Base-by-base conservation (phyloP, 768 basidiomycete species). In the Cyathus striatus region DNA sequence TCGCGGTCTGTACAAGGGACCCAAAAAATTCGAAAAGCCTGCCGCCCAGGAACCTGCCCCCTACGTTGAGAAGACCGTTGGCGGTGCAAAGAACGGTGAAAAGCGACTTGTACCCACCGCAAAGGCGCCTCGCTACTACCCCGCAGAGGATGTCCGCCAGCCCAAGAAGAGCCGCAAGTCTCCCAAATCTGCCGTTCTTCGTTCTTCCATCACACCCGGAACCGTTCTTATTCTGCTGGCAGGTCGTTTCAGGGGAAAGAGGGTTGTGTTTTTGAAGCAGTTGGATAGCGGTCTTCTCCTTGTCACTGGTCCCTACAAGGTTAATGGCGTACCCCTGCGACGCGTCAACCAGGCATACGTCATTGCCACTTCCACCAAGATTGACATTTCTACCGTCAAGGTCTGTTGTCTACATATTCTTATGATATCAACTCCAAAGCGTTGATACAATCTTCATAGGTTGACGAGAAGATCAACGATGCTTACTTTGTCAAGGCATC, bases 311-410 rank as follows among this genome's bases (percentile, higher is more conserved):
- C 96, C 96, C 38, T 97, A 81, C 82, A 95, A 92, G 79, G 65
- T 98, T 65, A 99, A 99, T 69, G 96, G 96, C 63, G 95, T 99
- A 36, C 96, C 96, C 55, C 78, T 99, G 64, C 81, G 94, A 65
- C 83, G 96, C 65, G 93, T 99, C 47, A 95, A 93, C 76, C 95
- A 97, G 75, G 92, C 96, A 43, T 99, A 99, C 64, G 92, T 94
- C 49, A 98, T 99, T 59, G 91, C 95, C 45, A 99, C 96, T 46
- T 93, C 93, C 44, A 97, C 96, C 54, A 91, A 85, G 70, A 68
- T 98, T 53, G 88, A 95, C 51, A 65, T 97, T 45, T 76, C 71
- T 21, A 76, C 71, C 45, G 70, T 89, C 63, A 78, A 79, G 73
- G 92, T 91, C 56, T 50, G 78, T 72, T 20, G 25, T 44, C 30